Percentiles rank a stretch among this genome's conserved stretches.
These are phyloP conservation scores for Didymellaceae sp. DNA, from an alignment of 2,329 filamentous ascomycete species.

Conservation along the genomic window DNA sequence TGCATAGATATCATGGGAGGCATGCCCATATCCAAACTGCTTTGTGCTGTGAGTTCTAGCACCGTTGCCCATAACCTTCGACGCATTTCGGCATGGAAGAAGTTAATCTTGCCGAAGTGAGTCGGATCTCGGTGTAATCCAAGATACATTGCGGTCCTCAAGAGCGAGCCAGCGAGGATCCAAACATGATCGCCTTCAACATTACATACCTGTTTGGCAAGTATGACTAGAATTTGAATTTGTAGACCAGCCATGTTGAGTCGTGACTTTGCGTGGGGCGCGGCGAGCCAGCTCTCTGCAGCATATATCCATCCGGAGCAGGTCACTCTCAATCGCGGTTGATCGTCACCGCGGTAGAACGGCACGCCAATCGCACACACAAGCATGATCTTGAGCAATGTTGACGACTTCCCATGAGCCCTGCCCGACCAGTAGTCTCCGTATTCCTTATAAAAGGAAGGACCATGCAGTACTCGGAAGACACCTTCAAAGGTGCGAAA, in stretches of 20 bases:
- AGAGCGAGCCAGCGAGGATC: constrained; percentile 47
- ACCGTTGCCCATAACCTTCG: constrained; percentile 39
- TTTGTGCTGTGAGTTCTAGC: constrained; percentile 48
- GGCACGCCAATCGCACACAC: constrained; percentile 44
- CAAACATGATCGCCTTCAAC: constrained; percentile 48
- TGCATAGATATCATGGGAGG: constrained; percentile 45
- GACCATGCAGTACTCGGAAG: constrained; percentile 60
- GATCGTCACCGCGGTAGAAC: constrained; percentile 59
- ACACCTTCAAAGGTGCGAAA: constrained; percentile 57
- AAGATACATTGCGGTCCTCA: constrained; percentile 50
- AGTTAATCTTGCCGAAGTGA: constrained; percentile 43
- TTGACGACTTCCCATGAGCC: constrained; percentile 53
- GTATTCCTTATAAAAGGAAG: constrained; percentile 58
- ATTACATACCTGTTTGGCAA: constrained; percentile 46
- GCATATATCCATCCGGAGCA: constrained; percentile 62
- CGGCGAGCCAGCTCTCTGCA: constrained; percentile 60
- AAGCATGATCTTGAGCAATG: constrained; percentile 58
- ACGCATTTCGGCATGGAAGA: constrained; percentile 49
- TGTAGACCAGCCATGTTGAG: constrained; percentile 61
- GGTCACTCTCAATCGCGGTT: constrained; percentile 47
- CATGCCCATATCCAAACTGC: constrained; percentile 47
- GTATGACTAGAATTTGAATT: constrained; percentile 46
- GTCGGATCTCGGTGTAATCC: constrained; percentile 51
- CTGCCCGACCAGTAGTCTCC: constrained; percentile 57
- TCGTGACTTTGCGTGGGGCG: constrained; percentile 60